Evolutionary conservation across 2,329 filamentous ascomycete species (phyloP), one percentile per base, ranked within the genome.

Genomic region (Neonectria coccinea): DNA sequence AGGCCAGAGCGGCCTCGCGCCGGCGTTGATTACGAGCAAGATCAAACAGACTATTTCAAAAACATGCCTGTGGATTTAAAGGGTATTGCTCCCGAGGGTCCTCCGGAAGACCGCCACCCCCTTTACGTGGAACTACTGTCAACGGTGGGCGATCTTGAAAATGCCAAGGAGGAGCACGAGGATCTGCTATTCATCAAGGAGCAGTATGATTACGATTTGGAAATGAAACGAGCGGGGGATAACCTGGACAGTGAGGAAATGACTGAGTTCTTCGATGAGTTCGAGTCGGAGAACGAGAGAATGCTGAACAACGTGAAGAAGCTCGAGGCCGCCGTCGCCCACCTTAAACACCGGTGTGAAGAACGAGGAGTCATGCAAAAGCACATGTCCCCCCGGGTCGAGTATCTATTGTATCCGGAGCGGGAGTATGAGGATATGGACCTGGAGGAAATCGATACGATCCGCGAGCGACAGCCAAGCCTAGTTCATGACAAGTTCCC

Each of bases 91-190:
- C 71, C 71, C 0, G 68, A 77, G 27, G 76, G 77, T 1, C 73
- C 77, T 5, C 66, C 72, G 1, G 79, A 82, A 58, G 81, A 82
- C 42, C 71, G 81, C 1, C 84, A 87, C 64, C 85, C 85, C 2
- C 74, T 83, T 3, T 86, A 85, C 67, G 68, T 76, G 11, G 74
- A 80, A 18, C 76, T 87, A 6, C 77, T 82, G 16, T 77, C 79
- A 12, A 78, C 79, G 1, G 78, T 83, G 10, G 80, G 78, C 1
- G 81, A 86, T 18, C 74, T 83, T n/a, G 78, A 82, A 48, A 77
- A 84, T 31, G 82, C 82, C 14, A 79, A 77, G 53, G 85, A 88
- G 62, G 79, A 83, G n/a, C 74, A 80, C 36, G 75, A 78, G 5
- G 83, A 86, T 44, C 77, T 86, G 4, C 61, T 77, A 11, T 75